These are phyloP conservation scores for Alternaria sp. DNA, from an alignment of 2,329 filamentous ascomycete genomes.

Conservation along the genomic window DNA sequence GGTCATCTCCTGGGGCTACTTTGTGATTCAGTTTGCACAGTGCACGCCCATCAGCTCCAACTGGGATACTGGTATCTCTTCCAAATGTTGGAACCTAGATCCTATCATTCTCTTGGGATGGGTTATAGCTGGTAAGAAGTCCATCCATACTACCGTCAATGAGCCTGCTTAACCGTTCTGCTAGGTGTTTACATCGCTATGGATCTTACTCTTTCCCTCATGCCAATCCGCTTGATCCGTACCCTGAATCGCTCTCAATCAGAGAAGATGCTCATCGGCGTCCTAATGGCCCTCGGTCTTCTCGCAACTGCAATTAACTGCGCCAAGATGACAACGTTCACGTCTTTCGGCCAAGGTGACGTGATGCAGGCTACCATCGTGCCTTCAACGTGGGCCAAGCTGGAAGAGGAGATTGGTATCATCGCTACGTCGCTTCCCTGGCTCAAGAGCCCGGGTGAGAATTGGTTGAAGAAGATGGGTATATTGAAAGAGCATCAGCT, in stretches of 20 bases:
- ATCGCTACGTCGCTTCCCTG: slow-evolving; percentile 38
- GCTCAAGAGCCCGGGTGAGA: slow-evolving; percentile 33
- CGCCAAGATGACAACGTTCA: slow-evolving; percentile 39
- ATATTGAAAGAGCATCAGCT: slow-evolving; percentile 29
- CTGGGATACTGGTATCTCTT: slow-evolving; percentile 34
- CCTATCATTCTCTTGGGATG: slow-evolving; percentile 36
- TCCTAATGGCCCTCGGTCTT: slow-evolving; percentile 36
- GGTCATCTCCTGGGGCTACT: slow-evolving; percentile 30
- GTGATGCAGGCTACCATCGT: slow-evolving; percentile 35
- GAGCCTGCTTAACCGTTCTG: background rate
- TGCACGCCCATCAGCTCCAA: slow-evolving; percentile 34
- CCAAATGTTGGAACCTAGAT: slow-evolving; percentile 33
- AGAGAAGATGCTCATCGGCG: slow-evolving; percentile 37
- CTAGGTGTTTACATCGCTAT: slow-evolving; percentile 36
- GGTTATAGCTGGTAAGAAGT: slow-evolving; percentile 32
- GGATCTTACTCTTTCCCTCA: slow-evolving; percentile 38
- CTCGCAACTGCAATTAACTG: slow-evolving; percentile 33
- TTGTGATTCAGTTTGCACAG: slow-evolving; percentile 40
- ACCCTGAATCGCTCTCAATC: slow-evolving; percentile 29
- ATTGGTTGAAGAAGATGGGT: slow-evolving; percentile 29
- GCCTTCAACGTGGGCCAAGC: slow-evolving; percentile 36
- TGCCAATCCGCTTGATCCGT: slow-evolving; percentile 37
- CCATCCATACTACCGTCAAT: background rate
- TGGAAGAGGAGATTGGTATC: slow-evolving; percentile 41
- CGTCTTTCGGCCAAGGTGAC: slow-evolving; percentile 33